Base-by-base conservation (phyloP, 2,329 filamentous ascomycete genomes). In the Zymoseptoria ardabiliae region DNA sequence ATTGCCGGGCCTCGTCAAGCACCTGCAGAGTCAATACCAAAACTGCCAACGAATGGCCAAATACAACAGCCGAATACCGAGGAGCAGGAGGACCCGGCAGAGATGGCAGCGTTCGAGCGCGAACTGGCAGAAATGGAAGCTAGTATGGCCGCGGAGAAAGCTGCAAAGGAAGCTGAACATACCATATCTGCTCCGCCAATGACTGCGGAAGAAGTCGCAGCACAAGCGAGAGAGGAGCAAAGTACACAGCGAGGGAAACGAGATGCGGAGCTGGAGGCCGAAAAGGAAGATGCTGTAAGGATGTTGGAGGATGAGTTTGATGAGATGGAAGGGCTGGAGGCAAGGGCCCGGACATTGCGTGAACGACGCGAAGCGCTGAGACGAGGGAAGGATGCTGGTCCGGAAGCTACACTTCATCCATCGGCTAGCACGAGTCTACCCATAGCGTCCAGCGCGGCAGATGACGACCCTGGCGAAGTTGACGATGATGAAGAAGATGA, bases 21-120 rank as follows among this genome's bases (percentile, higher is more conserved):
- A 19, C 20, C 22, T 17, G 17, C 9, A 20, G 50, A 51, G 19
- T 28, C 51, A 19, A 19, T 19, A 10, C 8, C 22, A 17, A 30
- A 25, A 3, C 7, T n/a, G 13, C 17, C 35, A 17, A n/a, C 35
- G 17, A 13, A n/a, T 7, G 13, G 17, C 7, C 35, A 54, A 21
- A 21, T 25, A 9, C 52, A 50, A 19, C 19, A 50, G 25, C 30
- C 19, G 6, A 50, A 19, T 4, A 19, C 13, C 11, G 49, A 49
- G 2, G 59, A 62, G 35, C 59, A 58, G 17, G 54, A 62, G 23
- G 66, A 68, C 57, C 50, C 57, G 4, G 65, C 51, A 21, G 75
- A 76, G 49, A 75, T 90, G 8, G 85, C 89, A 1, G 89, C 90
- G 8, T 95, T 96, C 70, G 88, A 96, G 71, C 88, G 89, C 2